Conservation (phyloP, 805 yeast genomes). For the Isabelozyma heimii region DNA sequence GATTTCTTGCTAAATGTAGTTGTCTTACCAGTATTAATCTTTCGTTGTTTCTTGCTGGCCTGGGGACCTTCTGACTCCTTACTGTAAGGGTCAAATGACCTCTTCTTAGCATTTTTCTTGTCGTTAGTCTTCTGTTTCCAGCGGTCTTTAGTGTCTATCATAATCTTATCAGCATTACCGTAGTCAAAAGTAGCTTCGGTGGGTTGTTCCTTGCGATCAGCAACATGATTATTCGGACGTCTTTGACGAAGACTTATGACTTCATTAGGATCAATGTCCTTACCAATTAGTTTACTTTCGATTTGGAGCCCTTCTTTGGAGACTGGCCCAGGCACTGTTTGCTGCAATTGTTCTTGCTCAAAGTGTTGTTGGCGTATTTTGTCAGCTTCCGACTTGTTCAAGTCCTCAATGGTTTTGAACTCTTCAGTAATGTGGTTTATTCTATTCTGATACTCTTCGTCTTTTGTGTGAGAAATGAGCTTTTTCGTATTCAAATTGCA, state of each 20-base stretch:
- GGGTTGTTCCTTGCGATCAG: background rate
- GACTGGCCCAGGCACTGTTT: slow-evolving; percentile 1
- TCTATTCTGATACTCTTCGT: background rate
- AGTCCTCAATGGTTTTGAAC: background rate
- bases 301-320: background rate
- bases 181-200: slow-evolving; percentile 39
- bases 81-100: slow-evolving; percentile 59
- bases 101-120: slow-evolving; percentile 29
- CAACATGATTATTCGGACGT: background rate
- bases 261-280: slow-evolving; percentile 28
- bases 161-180: slow-evolving; percentile 38
- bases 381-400: background rate
- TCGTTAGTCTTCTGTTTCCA: slow-evolving; percentile 13
- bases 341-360: slow-evolving; percentile 1
- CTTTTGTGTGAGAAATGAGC: slow-evolving; percentile 10
- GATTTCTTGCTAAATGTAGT: slow-evolving; percentile 26
- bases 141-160: slow-evolving; percentile 18
- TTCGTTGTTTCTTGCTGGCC: slow-evolving; percentile 47
- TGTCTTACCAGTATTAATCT: slow-evolving; percentile 32
- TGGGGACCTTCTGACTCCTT: slow-evolving; percentile 49
- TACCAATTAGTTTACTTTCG: background rate
- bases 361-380: background rate
- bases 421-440: background rate
- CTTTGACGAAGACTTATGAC: slow-evolving; percentile 37
- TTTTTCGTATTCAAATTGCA: slow-evolving; percentile 10